These are phyloP conservation scores for Cardamine occulta DNA, from an alignment of 345 rosid species.

Conservation along the genomic window DNA sequence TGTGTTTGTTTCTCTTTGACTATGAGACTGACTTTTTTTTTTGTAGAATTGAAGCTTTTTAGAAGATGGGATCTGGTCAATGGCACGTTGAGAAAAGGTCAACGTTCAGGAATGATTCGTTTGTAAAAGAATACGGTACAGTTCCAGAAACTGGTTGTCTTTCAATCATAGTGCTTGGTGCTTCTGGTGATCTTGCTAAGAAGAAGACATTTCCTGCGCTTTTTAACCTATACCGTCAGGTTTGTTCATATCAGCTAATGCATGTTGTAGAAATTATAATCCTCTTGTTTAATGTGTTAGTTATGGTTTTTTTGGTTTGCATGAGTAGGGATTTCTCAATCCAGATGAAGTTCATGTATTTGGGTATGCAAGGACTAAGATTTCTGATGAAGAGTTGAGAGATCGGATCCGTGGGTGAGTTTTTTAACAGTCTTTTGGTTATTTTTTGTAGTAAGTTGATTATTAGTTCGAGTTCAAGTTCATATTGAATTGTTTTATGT, in stretches of 20 bases:
- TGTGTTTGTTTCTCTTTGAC: slow-evolving; percentile 7
- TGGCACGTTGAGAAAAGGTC: slow-evolving; percentile 75
- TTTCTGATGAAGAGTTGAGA: slow-evolving; percentile 89
- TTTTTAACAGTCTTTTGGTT: background rate
- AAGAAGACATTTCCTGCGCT: slow-evolving; percentile 99
- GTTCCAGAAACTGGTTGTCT: slow-evolving; percentile 80
- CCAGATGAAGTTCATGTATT: slow-evolving; percentile 82
- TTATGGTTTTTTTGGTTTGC: slow-evolving; percentile 8
- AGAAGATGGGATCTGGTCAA: slow-evolving; percentile 58
- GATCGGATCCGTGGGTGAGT: slow-evolving; percentile 70
- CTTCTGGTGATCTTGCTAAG: slow-evolving; percentile 99
- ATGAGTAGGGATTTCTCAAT: slow-evolving; percentile 77
- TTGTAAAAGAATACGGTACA: slow-evolving; percentile 47
- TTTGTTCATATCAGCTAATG: slow-evolving; percentile 29
- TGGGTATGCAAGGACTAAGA: slow-evolving; percentile 97
- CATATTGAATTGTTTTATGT: slow-evolving; percentile 30
- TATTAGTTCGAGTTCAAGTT: slow-evolving; percentile 6
- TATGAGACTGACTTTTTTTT: slow-evolving; percentile 3
- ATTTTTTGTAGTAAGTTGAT: background rate
- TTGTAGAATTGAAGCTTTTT: slow-evolving; percentile 36
- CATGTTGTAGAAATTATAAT: background rate
- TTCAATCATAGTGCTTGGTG: slow-evolving; percentile 88
- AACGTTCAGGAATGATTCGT: slow-evolving; percentile 54
- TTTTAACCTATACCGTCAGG: slow-evolving; percentile 91
- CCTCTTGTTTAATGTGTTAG: background rate